Conservation (phyloP, 176 grass and related monocot species). For the Oropetium thomaeum region DNA sequence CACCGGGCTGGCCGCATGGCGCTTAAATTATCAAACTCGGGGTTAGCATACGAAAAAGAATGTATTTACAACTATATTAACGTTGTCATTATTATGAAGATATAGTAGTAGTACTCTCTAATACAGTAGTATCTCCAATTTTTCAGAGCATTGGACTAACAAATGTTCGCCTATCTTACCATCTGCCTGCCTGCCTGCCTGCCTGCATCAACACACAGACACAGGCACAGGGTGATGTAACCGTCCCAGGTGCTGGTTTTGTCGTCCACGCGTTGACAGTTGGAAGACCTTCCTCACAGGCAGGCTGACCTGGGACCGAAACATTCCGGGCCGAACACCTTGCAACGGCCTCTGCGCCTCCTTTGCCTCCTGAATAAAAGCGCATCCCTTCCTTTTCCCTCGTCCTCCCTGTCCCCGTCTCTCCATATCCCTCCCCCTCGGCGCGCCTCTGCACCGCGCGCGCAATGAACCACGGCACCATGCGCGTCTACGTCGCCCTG, state of each 20-base stretch:
- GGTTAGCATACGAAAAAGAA: not conserved
- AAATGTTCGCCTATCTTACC: not conserved
- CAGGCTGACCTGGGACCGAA: not conserved
- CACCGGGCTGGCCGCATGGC: not conserved
- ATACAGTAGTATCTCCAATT: not conserved
- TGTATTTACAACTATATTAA: not conserved
- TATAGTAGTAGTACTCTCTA: not conserved
- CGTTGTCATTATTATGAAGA: not conserved
- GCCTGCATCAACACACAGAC: too few species aligned
- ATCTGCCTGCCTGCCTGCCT: not conserved
- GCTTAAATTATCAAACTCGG: not conserved
- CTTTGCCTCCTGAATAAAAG: constrained; percentile 32
- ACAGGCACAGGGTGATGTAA: not conserved
- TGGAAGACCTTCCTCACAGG: not conserved
- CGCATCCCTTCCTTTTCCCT: constrained; percentile 32
- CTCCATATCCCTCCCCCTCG: not conserved
- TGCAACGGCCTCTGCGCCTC: not conserved
- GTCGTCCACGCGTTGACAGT: not conserved
- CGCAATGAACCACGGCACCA: constrained; percentile 24
- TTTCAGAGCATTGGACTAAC: not conserved
- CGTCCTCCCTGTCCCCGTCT: not conserved
- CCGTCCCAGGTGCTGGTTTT: not conserved
- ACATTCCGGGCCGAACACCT: constrained; percentile 45
- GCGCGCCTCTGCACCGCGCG: constrained; percentile 9
- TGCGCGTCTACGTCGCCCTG: constrained; percentile 41